Conservation (phyloP, 306 rosid species). For the Quercus bicolor region DNA sequence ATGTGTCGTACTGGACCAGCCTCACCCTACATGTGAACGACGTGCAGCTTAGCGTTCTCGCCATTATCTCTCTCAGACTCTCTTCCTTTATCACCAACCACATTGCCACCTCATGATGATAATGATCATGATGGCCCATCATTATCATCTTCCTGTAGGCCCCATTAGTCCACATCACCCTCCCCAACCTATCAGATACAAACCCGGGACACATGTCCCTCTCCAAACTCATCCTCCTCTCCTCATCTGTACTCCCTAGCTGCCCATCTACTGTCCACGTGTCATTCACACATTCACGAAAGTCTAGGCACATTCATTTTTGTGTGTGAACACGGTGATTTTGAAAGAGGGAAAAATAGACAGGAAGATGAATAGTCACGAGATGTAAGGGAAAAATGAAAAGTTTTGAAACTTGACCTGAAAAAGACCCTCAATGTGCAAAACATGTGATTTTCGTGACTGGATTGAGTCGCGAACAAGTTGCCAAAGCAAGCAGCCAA, state of each 20-base stretch:
- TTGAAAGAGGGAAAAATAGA: no score
- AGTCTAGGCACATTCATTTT: no score
- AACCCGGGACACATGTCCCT: slow-evolving; percentile 91
- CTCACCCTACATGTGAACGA: slow-evolving; percentile 81
- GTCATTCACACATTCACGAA: slow-evolving; percentile 52
- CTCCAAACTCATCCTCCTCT: slow-evolving; percentile 45
- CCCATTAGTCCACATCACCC: slow-evolving; percentile 76
- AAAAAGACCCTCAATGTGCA: no score
- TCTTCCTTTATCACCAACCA: slow-evolving; percentile 47
- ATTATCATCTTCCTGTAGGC: slow-evolving; percentile 56
- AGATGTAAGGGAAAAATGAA: no score
- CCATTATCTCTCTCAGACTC: background rate
- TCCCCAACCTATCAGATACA: slow-evolving; percentile 66
- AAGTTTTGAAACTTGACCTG: no score
- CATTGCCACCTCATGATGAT: slow-evolving; percentile 15
- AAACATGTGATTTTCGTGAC: no score
- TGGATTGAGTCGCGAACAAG: no score
- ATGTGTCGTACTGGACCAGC: slow-evolving; percentile 37
- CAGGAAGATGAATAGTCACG: no score
- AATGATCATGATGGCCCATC: background rate
- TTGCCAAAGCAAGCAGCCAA: no score
- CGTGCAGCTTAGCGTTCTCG: slow-evolving; percentile 12
- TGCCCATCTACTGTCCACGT: slow-evolving; percentile 51
- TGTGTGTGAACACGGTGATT: no score
- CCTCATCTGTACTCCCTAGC: slow-evolving; percentile 67